phyloP scores from a whole-genome alignment of 345 rosid genomes.

The Rhizophora mangle region DNA sequence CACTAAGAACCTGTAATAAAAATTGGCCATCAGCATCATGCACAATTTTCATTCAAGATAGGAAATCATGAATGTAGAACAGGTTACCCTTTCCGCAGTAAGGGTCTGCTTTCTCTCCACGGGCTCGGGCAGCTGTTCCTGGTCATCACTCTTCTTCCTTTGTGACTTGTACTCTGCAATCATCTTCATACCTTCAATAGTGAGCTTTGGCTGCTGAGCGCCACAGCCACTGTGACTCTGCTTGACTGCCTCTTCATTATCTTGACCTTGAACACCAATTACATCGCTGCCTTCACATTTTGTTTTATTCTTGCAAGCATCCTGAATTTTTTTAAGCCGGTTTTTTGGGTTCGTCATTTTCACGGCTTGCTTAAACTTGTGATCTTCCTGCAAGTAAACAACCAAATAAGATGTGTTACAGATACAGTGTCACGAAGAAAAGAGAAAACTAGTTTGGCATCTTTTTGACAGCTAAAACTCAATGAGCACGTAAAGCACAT shows the following conservation, averaged over 20 bases:
- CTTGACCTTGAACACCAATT: conserved; percentile 57
- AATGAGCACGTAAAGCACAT: no score
- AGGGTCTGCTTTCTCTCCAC: conserved; percentile 93
- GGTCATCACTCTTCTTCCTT: conserved; percentile 81
- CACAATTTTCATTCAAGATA: not conserved
- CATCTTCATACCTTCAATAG: conserved; percentile 96
- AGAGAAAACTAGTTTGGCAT: conserved; percentile 12
- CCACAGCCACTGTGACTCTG: conserved; percentile 92
- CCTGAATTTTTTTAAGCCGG: conserved; percentile 80
- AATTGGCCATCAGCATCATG: conserved; percentile 9
- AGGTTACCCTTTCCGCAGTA: conserved; percentile 76
- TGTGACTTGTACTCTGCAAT: conserved; percentile 76
- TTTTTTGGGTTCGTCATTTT: conserved; percentile 88
- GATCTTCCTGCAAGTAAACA: conserved; percentile 66
- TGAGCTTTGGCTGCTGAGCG: conserved; percentile 85
- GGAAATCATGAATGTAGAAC: not conserved
- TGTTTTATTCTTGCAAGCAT: conserved; percentile 82
- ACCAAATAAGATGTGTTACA: conserved; percentile 26
- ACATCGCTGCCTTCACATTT: conserved; percentile 93
- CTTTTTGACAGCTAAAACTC: no score
- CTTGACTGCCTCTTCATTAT: conserved; percentile 67
- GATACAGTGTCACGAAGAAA: not conserved
- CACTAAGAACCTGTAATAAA: conserved; percentile 65
- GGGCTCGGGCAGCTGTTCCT: conserved; percentile 92
- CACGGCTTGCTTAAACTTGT: conserved; percentile 89